These are phyloP conservation scores for Hanseniaspora guilliermondii DNA, from an alignment of 805 yeast species.

Conservation along the genomic window DNA sequence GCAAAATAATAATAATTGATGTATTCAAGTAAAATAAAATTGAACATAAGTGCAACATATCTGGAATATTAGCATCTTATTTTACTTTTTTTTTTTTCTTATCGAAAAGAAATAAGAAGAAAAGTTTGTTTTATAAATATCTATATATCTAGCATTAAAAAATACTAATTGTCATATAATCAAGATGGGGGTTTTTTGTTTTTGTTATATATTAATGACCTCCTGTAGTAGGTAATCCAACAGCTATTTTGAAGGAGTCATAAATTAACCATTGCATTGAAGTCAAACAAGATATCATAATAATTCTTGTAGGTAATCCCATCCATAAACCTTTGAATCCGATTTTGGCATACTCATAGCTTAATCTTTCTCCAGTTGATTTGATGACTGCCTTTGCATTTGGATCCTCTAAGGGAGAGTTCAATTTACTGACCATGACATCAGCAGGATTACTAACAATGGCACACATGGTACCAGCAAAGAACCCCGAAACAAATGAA, in stretches of 20 bases:
- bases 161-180: background rate
- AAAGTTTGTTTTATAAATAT: background rate
- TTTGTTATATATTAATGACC: slow-evolving; percentile 19
- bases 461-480: slow-evolving; percentile 96
- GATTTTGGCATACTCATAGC: slow-evolving; percentile 65
- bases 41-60: background rate
- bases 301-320: slow-evolving; percentile 84
- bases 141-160: background rate
- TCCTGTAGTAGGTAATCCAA: slow-evolving; percentile 93
- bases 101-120: background rate
- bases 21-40: background rate
- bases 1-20: background rate
- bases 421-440: slow-evolving; percentile 90
- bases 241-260: slow-evolving; percentile 88
- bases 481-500: slow-evolving; percentile 87
- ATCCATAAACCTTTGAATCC: slow-evolving; percentile 92
- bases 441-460: slow-evolving; percentile 97
- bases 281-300: slow-evolving; percentile 95
- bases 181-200: background rate
- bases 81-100: background rate
- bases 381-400: slow-evolving; percentile 50
- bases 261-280: slow-evolving; percentile 95
- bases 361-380: slow-evolving; percentile 50
- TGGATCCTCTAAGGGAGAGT: slow-evolving; percentile 30
- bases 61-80: slow-evolving; percentile 11